Percentiles rank a stretch among this genome's conserved stretches.
These are phyloP conservation scores for Dendrobium chrysotoxum DNA, from an alignment of 106 monocot species.

Conservation along the genomic window DNA sequence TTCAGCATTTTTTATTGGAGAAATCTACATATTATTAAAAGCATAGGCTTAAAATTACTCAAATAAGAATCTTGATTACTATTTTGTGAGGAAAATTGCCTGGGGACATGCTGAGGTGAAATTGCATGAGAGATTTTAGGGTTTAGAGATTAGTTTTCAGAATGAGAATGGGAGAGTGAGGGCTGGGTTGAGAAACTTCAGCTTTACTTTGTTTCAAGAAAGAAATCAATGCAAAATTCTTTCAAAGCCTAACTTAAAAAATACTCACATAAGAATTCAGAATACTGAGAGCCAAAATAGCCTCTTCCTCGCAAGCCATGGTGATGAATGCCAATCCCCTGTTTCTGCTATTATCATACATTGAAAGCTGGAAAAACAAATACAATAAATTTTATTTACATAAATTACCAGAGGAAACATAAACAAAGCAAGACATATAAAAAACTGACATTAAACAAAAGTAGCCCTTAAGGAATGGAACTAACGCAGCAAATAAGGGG, in stretches of 20 bases:
- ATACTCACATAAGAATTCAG: constrained; percentile 58
- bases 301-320: constrained; percentile 82
- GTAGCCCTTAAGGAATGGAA: background rate
- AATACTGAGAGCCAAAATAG: constrained; percentile 36
- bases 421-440: background rate
- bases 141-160: too few relatives aligned
- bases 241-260: background rate
- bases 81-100: background rate
- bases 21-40: too few relatives aligned
- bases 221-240: background rate
- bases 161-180: background rate
- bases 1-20: background rate
- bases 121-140: too few relatives aligned
- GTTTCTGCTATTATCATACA: constrained; percentile 63
- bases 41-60: too few relatives aligned
- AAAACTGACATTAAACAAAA: background rate
- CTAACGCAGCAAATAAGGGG: background rate
- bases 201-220: too few relatives aligned
- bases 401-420: background rate
- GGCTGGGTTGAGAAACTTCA: background rate
- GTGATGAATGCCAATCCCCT: constrained; percentile 84
- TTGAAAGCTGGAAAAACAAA: constrained; percentile 46
- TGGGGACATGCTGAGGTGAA: background rate
- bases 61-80: too few relatives aligned
- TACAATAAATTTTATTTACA: background rate